Percentiles rank a stretch among this genome's conserved stretches.
Conservation (phyloP, 2,329 filamentous ascomycete species). For the Aspergillus candidus region DNA sequence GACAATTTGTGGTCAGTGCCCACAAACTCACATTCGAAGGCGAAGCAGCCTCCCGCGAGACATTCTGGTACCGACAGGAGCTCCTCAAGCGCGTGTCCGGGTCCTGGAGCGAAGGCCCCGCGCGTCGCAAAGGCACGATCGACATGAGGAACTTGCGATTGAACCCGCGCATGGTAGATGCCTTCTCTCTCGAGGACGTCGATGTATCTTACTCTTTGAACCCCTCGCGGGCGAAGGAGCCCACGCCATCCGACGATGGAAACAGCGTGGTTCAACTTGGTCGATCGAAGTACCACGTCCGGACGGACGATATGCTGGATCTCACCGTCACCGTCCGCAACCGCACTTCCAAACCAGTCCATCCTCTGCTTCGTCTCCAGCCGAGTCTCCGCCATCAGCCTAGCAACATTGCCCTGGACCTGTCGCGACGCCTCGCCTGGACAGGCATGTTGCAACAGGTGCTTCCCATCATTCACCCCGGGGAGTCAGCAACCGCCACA, state of each 20-base stretch:
- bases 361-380: slow-evolving; percentile 67
- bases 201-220: slow-evolving; percentile 51
- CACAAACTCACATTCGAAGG: slow-evolving; percentile 71
- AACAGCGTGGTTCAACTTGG: slow-evolving; percentile 35
- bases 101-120: slow-evolving; percentile 61
- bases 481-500: slow-evolving; percentile 54
- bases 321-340: slow-evolving; percentile 70
- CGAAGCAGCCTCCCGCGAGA: slow-evolving; percentile 71
- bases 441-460: slow-evolving; percentile 75
- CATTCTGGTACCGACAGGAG: slow-evolving; percentile 86
- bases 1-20: slow-evolving; percentile 87
- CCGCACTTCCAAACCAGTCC: slow-evolving; percentile 60
- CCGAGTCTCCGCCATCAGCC: slow-evolving; percentile 70
- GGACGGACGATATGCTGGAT: slow-evolving; percentile 60
- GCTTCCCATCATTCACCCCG: slow-evolving; percentile 57
- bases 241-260: slow-evolving; percentile 10
- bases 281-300: slow-evolving; percentile 42
- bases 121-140: slow-evolving; percentile 58
- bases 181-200: slow-evolving; percentile 73
- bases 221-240: slow-evolving; percentile 23
- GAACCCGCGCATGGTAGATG: slow-evolving; percentile 72
- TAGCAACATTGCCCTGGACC: slow-evolving; percentile 66
- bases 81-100: slow-evolving; percentile 66
- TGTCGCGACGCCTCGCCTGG: slow-evolving; percentile 76
- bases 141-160: slow-evolving; percentile 72